phyloP scores from a whole-genome alignment of 2,329 filamentous ascomycete species.

The Didymella lethalis region DNA sequence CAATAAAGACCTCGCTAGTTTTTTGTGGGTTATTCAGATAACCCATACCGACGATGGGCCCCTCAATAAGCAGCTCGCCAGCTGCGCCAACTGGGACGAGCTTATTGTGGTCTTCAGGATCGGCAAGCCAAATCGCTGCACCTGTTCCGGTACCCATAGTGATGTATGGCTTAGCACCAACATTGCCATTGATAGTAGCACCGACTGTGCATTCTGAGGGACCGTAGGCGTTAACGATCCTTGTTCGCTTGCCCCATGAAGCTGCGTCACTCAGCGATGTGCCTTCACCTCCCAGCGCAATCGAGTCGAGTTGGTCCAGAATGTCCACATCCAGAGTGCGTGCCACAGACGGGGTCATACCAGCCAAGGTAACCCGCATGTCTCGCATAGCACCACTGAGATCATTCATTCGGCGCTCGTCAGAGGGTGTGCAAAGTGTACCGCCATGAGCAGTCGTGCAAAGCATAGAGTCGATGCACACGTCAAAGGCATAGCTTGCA shows the following conservation, averaged over 20 bases:
- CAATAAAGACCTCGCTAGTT: slow-evolving; percentile 50
- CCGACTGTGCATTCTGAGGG: slow-evolving; percentile 50
- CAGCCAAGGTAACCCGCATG: slow-evolving; percentile 45
- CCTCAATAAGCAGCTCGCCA: slow-evolving; percentile 67
- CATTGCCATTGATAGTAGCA: slow-evolving; percentile 43
- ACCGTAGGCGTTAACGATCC: slow-evolving; percentile 49
- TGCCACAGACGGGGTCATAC: slow-evolving; percentile 50
- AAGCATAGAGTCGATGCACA: slow-evolving; percentile 49
- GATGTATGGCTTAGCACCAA: slow-evolving; percentile 43
- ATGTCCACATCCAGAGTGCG: slow-evolving; percentile 49
- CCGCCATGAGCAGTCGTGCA: slow-evolving; percentile 45
- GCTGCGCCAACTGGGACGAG: slow-evolving; percentile 51
- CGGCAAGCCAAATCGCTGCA: slow-evolving; percentile 51
- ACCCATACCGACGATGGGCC: slow-evolving; percentile 57
- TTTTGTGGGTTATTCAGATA: slow-evolving; percentile 49
- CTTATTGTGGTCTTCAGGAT: slow-evolving; percentile 51
- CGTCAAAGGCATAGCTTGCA: slow-evolving; percentile 51
- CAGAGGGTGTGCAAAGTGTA: slow-evolving; percentile 51
- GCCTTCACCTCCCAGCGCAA: slow-evolving; percentile 53
- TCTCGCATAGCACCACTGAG: slow-evolving; percentile 53
- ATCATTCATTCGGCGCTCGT: slow-evolving; percentile 59
- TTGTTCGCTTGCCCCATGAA: slow-evolving; percentile 55
- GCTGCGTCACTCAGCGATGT: slow-evolving; percentile 45
- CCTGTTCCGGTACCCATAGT: slow-evolving; percentile 50
- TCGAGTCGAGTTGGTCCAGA: slow-evolving; percentile 53